Conservation (phyloP, 1,139 yeast species). For the Spathaspora sp. region DNA sequence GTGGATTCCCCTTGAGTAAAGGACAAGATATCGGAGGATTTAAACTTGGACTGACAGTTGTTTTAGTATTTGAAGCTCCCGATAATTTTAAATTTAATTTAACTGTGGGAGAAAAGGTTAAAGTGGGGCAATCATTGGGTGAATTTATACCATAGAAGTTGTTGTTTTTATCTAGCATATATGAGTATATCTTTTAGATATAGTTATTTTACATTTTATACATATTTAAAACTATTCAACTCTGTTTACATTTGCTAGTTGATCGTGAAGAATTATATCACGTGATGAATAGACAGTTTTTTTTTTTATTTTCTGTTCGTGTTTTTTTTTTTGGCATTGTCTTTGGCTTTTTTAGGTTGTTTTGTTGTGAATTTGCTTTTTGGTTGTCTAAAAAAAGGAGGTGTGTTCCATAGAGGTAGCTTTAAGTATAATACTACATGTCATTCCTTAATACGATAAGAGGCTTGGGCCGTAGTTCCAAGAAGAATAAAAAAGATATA, state of each 20-base stretch:
- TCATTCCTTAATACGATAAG: conserved; percentile 49
- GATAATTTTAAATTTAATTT: conserved; percentile 68
- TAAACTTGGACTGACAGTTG: conserved; percentile 93
- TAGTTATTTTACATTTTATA: background rate
- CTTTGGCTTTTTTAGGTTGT: background rate
- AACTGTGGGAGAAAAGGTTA: conserved; percentile 70
- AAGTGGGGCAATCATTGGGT: conserved; percentile 85
- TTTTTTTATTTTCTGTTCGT: background rate
- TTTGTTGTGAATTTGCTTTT: conserved; percentile 1
- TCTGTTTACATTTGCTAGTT: too few relatives aligned
- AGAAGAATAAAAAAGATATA: conserved; percentile 49
- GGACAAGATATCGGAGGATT: conserved; percentile 99
- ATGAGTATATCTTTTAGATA: background rate
- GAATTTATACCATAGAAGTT: conserved; percentile 24
- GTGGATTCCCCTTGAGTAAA: conserved; percentile 85
- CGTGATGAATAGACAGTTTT: background rate
- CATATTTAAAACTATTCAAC: too few relatives aligned
- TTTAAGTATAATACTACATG: conserved; percentile 21
- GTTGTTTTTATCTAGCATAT: background rate
- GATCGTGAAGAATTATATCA: background rate
- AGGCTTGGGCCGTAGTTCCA: conserved; percentile 66
- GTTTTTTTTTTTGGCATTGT: background rate
- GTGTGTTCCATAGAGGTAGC: background rate
- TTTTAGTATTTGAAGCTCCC: conserved; percentile 95
- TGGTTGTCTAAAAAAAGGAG: background rate